Percentiles rank a stretch among this genome's conserved stretches.
These are phyloP conservation scores for Juglanconis oblonga DNA, from an alignment of 2,329 filamentous ascomycete genomes.

Conservation along the genomic window DNA sequence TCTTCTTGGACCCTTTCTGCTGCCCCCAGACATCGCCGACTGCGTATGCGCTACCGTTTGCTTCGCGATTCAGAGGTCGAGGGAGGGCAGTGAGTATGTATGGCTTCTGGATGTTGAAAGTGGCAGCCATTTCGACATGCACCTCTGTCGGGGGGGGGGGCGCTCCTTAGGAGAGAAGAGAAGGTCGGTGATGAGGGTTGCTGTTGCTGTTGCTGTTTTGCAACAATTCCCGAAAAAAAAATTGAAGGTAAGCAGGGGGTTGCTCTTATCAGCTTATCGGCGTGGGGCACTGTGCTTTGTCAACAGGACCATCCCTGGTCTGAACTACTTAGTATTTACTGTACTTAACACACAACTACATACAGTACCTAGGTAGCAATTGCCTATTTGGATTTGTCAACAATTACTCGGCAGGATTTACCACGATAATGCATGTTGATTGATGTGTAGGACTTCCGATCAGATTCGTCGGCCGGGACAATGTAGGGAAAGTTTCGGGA, in stretches of 20 bases:
- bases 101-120: slow-evolving; percentile 62
- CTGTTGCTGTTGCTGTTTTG: neutral
- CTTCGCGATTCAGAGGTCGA: slow-evolving; percentile 48
- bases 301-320: neutral
- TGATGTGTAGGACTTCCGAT: too few species aligned
- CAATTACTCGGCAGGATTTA: too few species aligned
- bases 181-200: neutral
- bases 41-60: slow-evolving; percentile 46
- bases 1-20: slow-evolving; percentile 55
- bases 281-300: neutral
- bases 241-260: slow-evolving; percentile 11
- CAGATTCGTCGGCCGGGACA: too few species aligned
- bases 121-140: slow-evolving; percentile 47
- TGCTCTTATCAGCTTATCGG: slow-evolving; percentile 18
- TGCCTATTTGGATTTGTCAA: too few species aligned
- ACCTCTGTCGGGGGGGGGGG: neutral
- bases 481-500: too few species aligned
- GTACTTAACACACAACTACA: too few species aligned
- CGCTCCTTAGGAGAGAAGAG: neutral
- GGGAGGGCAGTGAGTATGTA: slow-evolving; percentile 61
- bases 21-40: slow-evolving; percentile 62
- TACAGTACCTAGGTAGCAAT: too few species aligned
- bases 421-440: too few species aligned
- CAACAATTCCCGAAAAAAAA: slow-evolving; percentile 9
- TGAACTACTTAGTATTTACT: neutral